These are phyloP conservation scores for Daldinia sp. DNA, from an alignment of 2,329 filamentous ascomycete genomes.

Conservation along the genomic window DNA sequence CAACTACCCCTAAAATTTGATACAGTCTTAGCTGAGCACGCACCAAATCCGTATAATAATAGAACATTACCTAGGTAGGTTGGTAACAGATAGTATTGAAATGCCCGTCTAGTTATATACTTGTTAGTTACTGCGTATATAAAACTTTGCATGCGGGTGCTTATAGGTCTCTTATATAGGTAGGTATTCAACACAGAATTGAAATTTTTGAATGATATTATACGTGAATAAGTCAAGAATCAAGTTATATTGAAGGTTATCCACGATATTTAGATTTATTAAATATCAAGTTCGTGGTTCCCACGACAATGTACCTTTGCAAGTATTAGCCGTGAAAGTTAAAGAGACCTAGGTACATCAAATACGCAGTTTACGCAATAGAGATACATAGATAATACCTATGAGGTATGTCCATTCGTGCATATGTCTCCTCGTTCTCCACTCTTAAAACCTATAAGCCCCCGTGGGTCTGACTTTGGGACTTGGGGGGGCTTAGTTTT, in stretches of 20 bases:
- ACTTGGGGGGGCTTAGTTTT: conserved; percentile 13
- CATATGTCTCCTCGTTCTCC: background rate
- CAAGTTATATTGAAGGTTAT: too few species aligned
- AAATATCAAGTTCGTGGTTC: conserved; percentile 14
- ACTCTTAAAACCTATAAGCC: background rate
- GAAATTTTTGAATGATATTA: too few species aligned
- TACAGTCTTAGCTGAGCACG: conserved; percentile 15
- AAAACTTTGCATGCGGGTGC: background rate
- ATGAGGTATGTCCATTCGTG: too few species aligned
- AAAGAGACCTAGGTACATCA: background rate
- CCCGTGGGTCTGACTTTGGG: conserved; percentile 7
- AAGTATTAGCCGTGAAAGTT: conserved; percentile 5
- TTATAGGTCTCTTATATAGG: background rate
- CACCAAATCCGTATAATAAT: conserved; percentile 1
- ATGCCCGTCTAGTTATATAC: background rate
- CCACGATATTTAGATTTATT: too few species aligned
- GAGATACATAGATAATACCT: conserved; percentile 1
- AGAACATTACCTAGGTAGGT: too few species aligned
- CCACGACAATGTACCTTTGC: conserved; percentile 13
- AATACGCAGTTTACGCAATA: background rate
- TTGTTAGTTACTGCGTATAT: background rate
- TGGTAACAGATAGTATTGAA: background rate
- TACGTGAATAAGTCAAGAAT: too few species aligned
- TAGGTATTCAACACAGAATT: background rate
- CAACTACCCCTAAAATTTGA: conserved; percentile 19